These are phyloP conservation scores for Orbilia javanica DNA, from an alignment of 2,329 filamentous ascomycete genomes.

Conservation along the genomic window DNA sequence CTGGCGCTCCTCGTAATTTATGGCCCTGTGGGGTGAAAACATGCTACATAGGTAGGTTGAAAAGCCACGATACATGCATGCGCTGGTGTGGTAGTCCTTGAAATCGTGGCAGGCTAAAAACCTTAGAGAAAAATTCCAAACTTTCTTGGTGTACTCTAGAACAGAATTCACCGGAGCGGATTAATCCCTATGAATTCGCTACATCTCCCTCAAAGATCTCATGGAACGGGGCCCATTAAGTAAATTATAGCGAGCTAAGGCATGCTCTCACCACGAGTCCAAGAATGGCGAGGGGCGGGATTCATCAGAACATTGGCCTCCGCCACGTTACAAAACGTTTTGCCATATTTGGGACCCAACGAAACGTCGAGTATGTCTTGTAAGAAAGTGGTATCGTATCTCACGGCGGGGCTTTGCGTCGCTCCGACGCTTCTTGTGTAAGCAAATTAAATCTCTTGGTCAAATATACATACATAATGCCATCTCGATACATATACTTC, in stretches of 20 bases:
- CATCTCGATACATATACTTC: not conserved
- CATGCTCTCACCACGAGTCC: not conserved
- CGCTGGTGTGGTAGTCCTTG: not conserved
- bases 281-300: not conserved
- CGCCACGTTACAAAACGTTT: conserved; percentile 5
- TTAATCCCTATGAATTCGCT: conserved; percentile 5
- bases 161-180: not conserved
- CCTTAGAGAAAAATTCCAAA: not conserved
- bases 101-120: not conserved
- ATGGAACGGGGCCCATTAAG: not conserved
- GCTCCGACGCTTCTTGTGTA: conserved; percentile 9
- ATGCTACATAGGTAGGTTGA: conserved; percentile 3
- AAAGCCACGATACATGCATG: not conserved
- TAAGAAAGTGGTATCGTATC: not conserved
- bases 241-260: not conserved
- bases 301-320: not conserved
- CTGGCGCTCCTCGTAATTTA: too few species aligned
- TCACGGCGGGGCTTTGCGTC: conserved; percentile 4
- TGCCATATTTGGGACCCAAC: not conserved
- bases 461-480: not conserved
- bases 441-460: not conserved
- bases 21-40: not conserved
- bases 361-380: conserved; percentile 10
- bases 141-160: not conserved
- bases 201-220: conserved; percentile 16